Evolutionary conservation across 176 grass and related monocot genomes (phyloP), one percentile per base, ranked within the genome.

Genomic region (Aegilops tauschii): DNA sequence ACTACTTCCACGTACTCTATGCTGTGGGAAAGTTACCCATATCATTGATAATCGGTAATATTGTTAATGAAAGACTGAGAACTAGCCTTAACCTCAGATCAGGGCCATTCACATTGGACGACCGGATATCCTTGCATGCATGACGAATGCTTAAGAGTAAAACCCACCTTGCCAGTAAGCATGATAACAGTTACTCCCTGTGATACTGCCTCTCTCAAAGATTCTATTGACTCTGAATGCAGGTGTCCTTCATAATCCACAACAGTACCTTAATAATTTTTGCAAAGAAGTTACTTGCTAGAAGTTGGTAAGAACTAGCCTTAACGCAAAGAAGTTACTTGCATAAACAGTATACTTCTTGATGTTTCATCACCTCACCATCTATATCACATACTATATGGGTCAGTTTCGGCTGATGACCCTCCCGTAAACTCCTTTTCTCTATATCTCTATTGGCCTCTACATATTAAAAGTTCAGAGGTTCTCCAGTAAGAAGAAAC

Each of bases 321-420:
- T 25, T 25, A 25, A 25, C 23, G 78, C 18, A 27, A 31, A 68
- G 39, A 54, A 54, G 14, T 54, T 54, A 54, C 50, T 54, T 54
- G 14, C 5, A 69, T 21, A 75, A 86, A 17, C 5, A 45, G 13
- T 27, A 89, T 56, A 83, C 30, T 68, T 80, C 9, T 65, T 83
- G 25, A 65, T 71, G 50, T 61, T 56, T 52, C 32, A 80, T 82
- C 61, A 82, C 28, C 90, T 96, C 85, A 98, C 96, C 92, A 92
- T 98, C 96, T 84, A 98, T 86, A 89, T 98, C 93, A 88, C 77
- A 96, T 80, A 94, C 52, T 58, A 98, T 88, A 89, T 96, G 92
- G 77, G 82, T 94, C 40, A 96, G 69, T 80, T 94, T 94, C 69
- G 86, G 36, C 64, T 85, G 91, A 83, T 73, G 61, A 86, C 78